Conservation (phyloP, 1,139 yeast species). For the Yamadazyma mexicana region DNA sequence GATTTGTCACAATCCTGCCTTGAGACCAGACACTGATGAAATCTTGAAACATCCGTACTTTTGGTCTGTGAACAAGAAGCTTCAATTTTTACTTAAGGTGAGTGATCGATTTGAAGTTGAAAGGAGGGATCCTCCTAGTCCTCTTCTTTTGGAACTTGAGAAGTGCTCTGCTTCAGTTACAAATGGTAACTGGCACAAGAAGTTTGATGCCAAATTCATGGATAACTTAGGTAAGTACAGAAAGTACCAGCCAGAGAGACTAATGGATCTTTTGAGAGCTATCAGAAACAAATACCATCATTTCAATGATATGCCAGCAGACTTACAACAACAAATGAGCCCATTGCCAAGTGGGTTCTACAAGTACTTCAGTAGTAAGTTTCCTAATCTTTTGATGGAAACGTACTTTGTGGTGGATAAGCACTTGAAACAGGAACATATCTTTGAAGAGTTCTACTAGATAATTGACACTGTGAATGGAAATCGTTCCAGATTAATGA, state of each 20-base stretch:
- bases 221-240: conserved; percentile 88
- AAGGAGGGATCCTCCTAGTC: conserved; percentile 82
- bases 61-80: conserved; percentile 74
- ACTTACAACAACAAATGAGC: conserved; percentile 61
- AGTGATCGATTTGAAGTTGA: conserved; percentile 92
- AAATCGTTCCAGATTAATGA: too few species aligned
- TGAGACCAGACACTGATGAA: conserved; percentile 69
- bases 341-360: conserved; percentile 86
- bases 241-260: conserved; percentile 73
- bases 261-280: conserved; percentile 86
- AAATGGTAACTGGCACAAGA: conserved; percentile 74
- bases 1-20: conserved; percentile 66
- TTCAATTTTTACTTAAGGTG: conserved; percentile 80
- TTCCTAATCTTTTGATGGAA: conserved; percentile 78
- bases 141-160: conserved; percentile 61
- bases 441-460: conserved; percentile 52
- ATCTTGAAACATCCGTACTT: conserved; percentile 85
- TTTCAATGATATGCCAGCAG: conserved; percentile 80
- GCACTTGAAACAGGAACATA: conserved; percentile 60
- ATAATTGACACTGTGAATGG: too few species aligned
- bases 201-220: conserved; percentile 68
- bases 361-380: conserved; percentile 66
- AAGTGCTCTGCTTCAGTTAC: conserved; percentile 51
- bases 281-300: conserved; percentile 91
- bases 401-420: conserved; percentile 65